Conservation (phyloP, 2,329 filamentous ascomycete species). For the Pseudogymnoascus sp. region DNA sequence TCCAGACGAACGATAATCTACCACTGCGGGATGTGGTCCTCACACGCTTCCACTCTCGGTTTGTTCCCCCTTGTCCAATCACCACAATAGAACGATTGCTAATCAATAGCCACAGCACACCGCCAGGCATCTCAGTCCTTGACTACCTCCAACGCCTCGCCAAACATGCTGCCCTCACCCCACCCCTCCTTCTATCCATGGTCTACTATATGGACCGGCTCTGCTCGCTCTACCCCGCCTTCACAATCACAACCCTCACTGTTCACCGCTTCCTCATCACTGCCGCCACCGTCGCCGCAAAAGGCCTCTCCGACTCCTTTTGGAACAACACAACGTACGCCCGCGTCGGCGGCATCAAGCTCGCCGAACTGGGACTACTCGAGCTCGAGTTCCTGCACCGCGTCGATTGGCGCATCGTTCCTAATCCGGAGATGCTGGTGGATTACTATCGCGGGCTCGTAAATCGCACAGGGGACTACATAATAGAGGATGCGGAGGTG, state of each 20-base stretch:
- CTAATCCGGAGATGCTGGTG: slow-evolving; percentile 83
- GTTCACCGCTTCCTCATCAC: slow-evolving; percentile 97
- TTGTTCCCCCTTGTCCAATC: slow-evolving; percentile 19
- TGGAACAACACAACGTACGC: slow-evolving; percentile 98
- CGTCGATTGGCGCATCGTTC: slow-evolving; percentile 94
- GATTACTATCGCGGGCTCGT: slow-evolving; percentile 90
- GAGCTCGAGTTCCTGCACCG: slow-evolving; percentile 89
- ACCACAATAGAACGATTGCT: not conserved
- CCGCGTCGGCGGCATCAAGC: slow-evolving; percentile 81
- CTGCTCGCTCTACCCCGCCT: slow-evolving; percentile 84
- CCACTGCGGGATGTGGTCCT: slow-evolving; percentile 78
- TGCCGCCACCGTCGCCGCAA: slow-evolving; percentile 88
- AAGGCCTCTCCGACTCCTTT: slow-evolving; percentile 91
- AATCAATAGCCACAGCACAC: slow-evolving; percentile 39
- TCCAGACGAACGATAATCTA: slow-evolving; percentile 82
- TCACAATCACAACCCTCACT: slow-evolving; percentile 92
- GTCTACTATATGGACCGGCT: slow-evolving; percentile 97
- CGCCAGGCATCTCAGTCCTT: slow-evolving; percentile 85
- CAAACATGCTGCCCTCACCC: slow-evolving; percentile 85
- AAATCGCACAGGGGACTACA: slow-evolving; percentile 51
- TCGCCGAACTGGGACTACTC: slow-evolving; percentile 79
- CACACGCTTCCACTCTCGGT: slow-evolving; percentile 93
- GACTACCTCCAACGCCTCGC: slow-evolving; percentile 91
- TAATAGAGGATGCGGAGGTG: slow-evolving; percentile 32
- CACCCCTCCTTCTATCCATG: slow-evolving; percentile 93